phyloP scores from a whole-genome alignment of 129 eudicot genomes.

The Glebionis coronaria region DNA sequence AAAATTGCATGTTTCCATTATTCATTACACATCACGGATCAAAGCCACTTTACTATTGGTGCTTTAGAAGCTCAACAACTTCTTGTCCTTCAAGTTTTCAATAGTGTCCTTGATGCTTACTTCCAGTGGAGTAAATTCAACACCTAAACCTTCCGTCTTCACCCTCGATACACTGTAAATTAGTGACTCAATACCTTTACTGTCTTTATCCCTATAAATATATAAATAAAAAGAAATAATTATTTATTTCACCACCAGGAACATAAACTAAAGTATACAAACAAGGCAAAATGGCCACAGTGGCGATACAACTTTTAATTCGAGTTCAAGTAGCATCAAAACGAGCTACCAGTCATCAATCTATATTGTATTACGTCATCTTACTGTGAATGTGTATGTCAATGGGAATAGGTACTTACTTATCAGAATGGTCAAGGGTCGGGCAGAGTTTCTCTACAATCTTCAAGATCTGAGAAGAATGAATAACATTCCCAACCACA shows the following conservation, averaged over 20 bases:
- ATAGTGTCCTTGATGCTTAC: slow-evolving; percentile 41
- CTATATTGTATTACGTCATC: not conserved
- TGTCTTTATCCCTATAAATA: slow-evolving; percentile 25
- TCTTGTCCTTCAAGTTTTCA: slow-evolving; percentile 39
- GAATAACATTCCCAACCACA: not conserved
- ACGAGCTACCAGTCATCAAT: too few species aligned
- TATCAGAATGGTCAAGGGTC: slow-evolving; percentile 18
- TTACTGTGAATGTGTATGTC: not conserved
- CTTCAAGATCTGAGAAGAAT: slow-evolving; percentile 22
- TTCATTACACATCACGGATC: too few species aligned
- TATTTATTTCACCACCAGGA: too few species aligned
- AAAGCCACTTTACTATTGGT: not conserved
- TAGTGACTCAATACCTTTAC: slow-evolving; percentile 1
- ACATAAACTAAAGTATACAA: too few species aligned
- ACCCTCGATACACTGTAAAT: slow-evolving; percentile 29
- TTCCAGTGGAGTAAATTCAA: slow-evolving; percentile 36
- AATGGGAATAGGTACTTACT: slow-evolving; percentile 18
- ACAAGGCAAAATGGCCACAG: too few species aligned
- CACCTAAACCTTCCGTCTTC: slow-evolving; percentile 34
- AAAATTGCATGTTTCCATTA: too few species aligned
- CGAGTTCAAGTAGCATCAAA: too few species aligned
- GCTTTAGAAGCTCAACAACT: slow-evolving; percentile 23
- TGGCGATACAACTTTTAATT: too few species aligned
- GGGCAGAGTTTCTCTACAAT: slow-evolving; percentile 36
- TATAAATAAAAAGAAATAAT: not conserved